These are phyloP conservation scores for Astragalus membranaceus DNA, from an alignment of 306 rosid species.

Conservation along the genomic window DNA sequence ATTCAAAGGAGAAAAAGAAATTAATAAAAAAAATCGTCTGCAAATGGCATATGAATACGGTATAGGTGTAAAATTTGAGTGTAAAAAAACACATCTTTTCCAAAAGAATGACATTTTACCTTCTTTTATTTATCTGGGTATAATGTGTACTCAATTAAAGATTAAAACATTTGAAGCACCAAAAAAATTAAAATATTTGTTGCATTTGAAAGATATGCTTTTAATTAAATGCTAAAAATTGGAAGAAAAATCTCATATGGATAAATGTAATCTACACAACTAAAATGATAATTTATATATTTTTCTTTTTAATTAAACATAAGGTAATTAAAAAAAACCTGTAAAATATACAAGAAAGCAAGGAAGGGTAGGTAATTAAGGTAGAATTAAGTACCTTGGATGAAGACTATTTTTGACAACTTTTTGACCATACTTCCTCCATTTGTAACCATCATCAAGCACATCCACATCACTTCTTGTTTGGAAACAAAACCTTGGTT, in stretches of 20 bases:
- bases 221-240: neutral
- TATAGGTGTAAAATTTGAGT: no score
- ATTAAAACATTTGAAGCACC: neutral
- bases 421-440: constrained; percentile 98
- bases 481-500: constrained; percentile 96
- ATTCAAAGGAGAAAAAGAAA: no score
- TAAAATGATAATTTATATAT: neutral
- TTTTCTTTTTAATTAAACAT: neutral
- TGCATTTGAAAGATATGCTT: constrained; percentile 7
- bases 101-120: constrained; percentile 31
- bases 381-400: constrained; percentile 59
- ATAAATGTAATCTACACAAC: neutral
- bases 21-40: no score
- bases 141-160: constrained; percentile 23
- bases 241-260: neutral
- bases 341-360: neutral
- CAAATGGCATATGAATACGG: no score
- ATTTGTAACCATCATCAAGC: constrained; percentile 98
- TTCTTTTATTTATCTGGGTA: constrained; percentile 24
- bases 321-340: neutral
- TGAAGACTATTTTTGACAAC: constrained; percentile 98
- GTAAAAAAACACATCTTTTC: no score
- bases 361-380: neutral
- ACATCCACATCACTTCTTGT: constrained; percentile 99
- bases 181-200: neutral